Evolutionary conservation across 2,329 filamentous ascomycete genomes (phyloP).

Genomic region (Myrmaecium sp.): DNA sequence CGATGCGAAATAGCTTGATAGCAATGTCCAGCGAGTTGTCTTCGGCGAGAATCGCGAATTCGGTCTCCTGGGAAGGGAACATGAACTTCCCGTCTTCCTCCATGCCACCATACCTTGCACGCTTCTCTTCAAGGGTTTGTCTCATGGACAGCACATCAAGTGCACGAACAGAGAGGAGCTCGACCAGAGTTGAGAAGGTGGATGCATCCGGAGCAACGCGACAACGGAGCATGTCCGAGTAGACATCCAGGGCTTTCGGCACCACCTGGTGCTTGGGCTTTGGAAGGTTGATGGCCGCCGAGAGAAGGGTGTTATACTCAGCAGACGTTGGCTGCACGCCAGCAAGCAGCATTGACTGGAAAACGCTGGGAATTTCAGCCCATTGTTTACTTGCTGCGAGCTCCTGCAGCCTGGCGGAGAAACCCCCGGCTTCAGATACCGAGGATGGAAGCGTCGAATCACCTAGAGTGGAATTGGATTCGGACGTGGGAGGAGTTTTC

Average conservation of each 20-base stretch:
- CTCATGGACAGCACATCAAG: slow-evolving; percentile 62
- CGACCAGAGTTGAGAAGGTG: slow-evolving; percentile 78
- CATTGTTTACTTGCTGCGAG: slow-evolving; percentile 58
- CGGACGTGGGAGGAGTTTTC: slow-evolving; percentile 14
- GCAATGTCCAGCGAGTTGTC: slow-evolving; percentile 78
- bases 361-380: slow-evolving; percentile 76
- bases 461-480: slow-evolving; percentile 9
- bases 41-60: slow-evolving; percentile 70
- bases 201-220: slow-evolving; percentile 65
- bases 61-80: slow-evolving; percentile 73
- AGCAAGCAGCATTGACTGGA: slow-evolving; percentile 75
- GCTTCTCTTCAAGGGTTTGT: slow-evolving; percentile 60
- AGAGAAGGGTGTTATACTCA: slow-evolving; percentile 83
- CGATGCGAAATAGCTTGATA: slow-evolving; percentile 68
- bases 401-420: slow-evolving; percentile 62
- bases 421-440: slow-evolving; percentile 46
- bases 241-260: slow-evolving; percentile 83
- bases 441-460: slow-evolving; percentile 41
- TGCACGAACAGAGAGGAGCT: slow-evolving; percentile 63
- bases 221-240: slow-evolving; percentile 86
- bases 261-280: slow-evolving; percentile 67
- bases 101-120: slow-evolving; percentile 70
- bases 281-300: slow-evolving; percentile 70
- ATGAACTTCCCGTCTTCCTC: slow-evolving; percentile 74
- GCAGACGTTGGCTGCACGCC: slow-evolving; percentile 64